These are phyloP conservation scores for Achaetomium macrosporum DNA, from an alignment of 2,329 filamentous ascomycete genomes.

Conservation along the genomic window DNA sequence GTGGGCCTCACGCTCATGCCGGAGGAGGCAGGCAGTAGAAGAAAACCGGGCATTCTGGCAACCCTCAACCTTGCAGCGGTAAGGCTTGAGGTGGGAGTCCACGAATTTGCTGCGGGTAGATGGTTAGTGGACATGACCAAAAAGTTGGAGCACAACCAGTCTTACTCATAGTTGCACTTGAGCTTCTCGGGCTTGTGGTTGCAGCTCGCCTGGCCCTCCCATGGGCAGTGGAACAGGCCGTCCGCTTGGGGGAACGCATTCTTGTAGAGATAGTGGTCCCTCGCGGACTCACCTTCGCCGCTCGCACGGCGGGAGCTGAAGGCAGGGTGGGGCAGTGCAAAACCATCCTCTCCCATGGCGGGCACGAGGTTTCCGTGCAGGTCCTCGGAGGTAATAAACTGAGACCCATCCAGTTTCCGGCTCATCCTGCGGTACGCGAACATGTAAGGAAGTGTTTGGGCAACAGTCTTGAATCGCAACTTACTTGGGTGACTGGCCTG, in stretches of 20 bases:
- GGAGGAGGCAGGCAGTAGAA: slow-evolving; percentile 87
- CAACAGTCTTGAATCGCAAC: slow-evolving; percentile 28
- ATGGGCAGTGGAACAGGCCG: slow-evolving; percentile 91
- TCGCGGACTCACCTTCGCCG: slow-evolving; percentile 51
- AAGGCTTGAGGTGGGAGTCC: slow-evolving; percentile 93
- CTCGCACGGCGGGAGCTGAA: slow-evolving; percentile 43
- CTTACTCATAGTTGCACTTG: slow-evolving; percentile 98
- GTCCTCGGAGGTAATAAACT: slow-evolving; percentile 35
- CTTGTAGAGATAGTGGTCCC: slow-evolving; percentile 67
- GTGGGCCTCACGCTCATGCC: slow-evolving; percentile 92
- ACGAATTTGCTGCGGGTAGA: slow-evolving; percentile 72
- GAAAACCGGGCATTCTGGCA: slow-evolving; percentile 89
- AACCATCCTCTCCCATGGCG: slow-evolving; percentile 31
- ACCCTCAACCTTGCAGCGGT: slow-evolving; percentile 80
- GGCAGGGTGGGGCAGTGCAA: slow-evolving; percentile 33
- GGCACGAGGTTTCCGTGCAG: slow-evolving; percentile 32
- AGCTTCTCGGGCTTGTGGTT: slow-evolving; percentile 91
- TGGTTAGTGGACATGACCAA: slow-evolving; percentile 21
- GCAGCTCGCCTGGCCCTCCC: slow-evolving; percentile 65
- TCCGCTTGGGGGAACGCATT: slow-evolving; percentile 58
- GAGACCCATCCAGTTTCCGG: slow-evolving; percentile 33
- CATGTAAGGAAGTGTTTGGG: slow-evolving; percentile 29
- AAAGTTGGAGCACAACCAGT: slow-evolving; percentile 23
- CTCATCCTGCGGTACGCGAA: slow-evolving; percentile 31
- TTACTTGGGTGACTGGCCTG: slow-evolving; percentile 50